Evolutionary conservation across 225 moss, liverwort and hornwort genomes (phyloP), one percentile per base, ranked within the genome.

Genomic region (Marchantia polymorpha): DNA sequence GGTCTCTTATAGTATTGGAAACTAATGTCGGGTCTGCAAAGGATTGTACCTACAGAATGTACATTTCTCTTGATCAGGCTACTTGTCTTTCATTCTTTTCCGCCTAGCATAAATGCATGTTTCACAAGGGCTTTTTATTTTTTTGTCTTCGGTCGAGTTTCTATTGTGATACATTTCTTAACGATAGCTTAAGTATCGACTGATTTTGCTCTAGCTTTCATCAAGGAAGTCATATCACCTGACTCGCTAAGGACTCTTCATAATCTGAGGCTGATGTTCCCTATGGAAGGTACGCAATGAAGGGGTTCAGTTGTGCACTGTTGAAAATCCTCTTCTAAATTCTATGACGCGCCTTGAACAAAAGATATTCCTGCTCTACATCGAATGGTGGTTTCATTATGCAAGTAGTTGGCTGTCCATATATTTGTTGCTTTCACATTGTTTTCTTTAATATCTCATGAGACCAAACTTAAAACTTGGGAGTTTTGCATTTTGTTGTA

Each of bases 291-390:
- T 86, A 84, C 16, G 55, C 83, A 85, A 87, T 89, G 85, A 91
- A 96, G 96, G 82, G 89, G 81, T 96, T 88, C 90, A 96, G 86
- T 87, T 94, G 20, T 94, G 92, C 94, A 90, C 86, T 69, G 96
- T 92, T 73, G 96, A 96, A 83, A 96, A 96, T 86, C 94, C 94
- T 74, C 91, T 96, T 68, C 49, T 76, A 64, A 96, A 94, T 82
- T 74, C 90, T 70, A 83, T 90, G n/a, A 86, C 90, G 29, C 92
- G 92, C 66, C 84, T 96, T 80, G 91, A 96, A 66, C 83, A 83
- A 31, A 94, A 96, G 94, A 94, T 96, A 22, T 47, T 12, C 46
- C 15, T 50, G 54, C 61, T 27, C 29, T 63, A 58, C 39, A 39
- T 39, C 7, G 12, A 22, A 23, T 61, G n/a, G 9, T 22, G 4